These are phyloP conservation scores for Irpex sp. DNA, from an alignment of 1,284 basidiomycete species.

Conservation along the genomic window DNA sequence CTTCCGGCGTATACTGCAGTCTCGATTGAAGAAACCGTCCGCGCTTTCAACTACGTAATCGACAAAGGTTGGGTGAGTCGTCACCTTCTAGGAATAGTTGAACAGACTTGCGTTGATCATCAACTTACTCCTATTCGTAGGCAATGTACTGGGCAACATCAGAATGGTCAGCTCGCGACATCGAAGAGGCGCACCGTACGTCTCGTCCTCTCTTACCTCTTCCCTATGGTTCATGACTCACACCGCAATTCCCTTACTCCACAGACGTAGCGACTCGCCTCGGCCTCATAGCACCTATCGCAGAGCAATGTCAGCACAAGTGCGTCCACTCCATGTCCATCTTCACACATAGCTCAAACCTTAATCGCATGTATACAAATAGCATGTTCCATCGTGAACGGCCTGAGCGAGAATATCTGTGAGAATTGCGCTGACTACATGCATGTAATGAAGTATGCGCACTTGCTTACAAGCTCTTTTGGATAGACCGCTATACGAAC, in stretches of 20 bases:
- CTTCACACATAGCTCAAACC: neutral
- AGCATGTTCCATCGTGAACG: constrained; percentile 67
- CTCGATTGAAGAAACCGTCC: constrained; percentile 70
- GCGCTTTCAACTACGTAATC: constrained; percentile 69
- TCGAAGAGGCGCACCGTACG: constrained; percentile 68
- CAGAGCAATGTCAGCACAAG: constrained; percentile 76
- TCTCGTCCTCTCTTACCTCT: neutral
- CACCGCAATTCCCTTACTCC: neutral
- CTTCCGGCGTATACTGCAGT: constrained; percentile 29
- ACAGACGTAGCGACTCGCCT: constrained; percentile 10
- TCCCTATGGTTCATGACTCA: neutral
- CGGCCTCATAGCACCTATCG: constrained; percentile 64
- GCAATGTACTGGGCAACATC: constrained; percentile 76
- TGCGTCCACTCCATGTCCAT: neutral
- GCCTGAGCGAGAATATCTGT: constrained; percentile 80
- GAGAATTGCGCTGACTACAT: constrained; percentile 16
- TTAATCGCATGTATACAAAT: neutral
- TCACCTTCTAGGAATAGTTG: neutral
- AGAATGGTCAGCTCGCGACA: constrained; percentile 75
- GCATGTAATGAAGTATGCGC: too few relatives aligned
- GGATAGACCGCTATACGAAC: constrained; percentile 52
- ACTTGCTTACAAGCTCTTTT: too few relatives aligned
- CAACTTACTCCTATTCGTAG: constrained; percentile 22
- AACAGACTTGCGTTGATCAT: neutral
- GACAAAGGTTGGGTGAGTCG: constrained; percentile 55